phyloP scores from a whole-genome alignment of 2,329 filamentous ascomycete species.

The Fusarium nanum region DNA sequence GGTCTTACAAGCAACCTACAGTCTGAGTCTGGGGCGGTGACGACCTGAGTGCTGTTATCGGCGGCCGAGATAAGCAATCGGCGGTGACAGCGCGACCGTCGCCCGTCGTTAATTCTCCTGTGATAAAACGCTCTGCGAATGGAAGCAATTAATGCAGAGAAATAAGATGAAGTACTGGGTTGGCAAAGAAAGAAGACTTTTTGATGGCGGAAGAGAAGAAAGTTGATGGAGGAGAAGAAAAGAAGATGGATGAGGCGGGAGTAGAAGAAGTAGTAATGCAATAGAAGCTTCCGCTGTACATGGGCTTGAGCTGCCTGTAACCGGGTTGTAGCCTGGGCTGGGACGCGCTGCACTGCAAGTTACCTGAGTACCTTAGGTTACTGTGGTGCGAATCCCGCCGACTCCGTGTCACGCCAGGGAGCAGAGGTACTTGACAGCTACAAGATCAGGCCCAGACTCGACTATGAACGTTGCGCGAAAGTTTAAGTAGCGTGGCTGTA shows the following conservation, averaged over 20 bases:
- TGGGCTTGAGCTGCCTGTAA: constrained; percentile 29
- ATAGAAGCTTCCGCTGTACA: constrained; percentile 28
- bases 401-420: constrained; percentile 14
- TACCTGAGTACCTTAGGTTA: constrained; percentile 11
- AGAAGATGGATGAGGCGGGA: constrained; percentile 30
- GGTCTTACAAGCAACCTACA: constrained; percentile 36
- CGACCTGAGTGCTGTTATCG: constrained; percentile 41
- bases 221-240: constrained; percentile 32
- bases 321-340: neutral
- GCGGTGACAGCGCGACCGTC: constrained; percentile 43
- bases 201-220: constrained; percentile 21
- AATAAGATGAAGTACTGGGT: constrained; percentile 1
- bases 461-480: neutral
- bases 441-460: neutral
- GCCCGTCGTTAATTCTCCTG: constrained; percentile 29
- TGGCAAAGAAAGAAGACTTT: neutral
- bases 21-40: constrained; percentile 43
- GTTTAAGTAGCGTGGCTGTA: constrained; percentile 24
- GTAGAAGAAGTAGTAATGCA: constrained; percentile 38
- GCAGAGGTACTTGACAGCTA: constrained; percentile 16
- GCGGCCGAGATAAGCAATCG: constrained; percentile 44
- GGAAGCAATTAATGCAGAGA: constrained; percentile 2
- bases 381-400: constrained; percentile 5
- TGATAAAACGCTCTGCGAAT: neutral
- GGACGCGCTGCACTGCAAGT: constrained; percentile 18